phyloP scores from a whole-genome alignment of 192 early-diverging fungal species.

The Umbelopsis isabellina region DNA sequence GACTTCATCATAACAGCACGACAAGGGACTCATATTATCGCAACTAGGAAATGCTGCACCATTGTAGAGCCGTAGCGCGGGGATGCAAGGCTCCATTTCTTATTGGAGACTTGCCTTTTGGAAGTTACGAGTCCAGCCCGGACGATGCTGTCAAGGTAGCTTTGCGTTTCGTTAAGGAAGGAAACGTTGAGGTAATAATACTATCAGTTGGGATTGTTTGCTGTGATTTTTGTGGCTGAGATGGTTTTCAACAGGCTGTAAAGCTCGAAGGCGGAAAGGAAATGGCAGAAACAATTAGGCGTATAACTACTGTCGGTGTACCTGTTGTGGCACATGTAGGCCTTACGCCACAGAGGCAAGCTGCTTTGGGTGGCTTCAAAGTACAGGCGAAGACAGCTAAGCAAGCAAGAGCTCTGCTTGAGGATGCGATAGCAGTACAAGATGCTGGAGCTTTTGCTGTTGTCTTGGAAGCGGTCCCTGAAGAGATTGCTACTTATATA shows the following conservation, averaged over 20 bases:
- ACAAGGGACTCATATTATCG: neutral
- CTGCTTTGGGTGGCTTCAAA: slow-evolving; percentile 86
- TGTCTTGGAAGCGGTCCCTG: slow-evolving; percentile 92
- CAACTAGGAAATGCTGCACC: slow-evolving; percentile 91
- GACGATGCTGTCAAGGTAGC: slow-evolving; percentile 77
- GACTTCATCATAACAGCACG: neutral
- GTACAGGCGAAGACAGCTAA: slow-evolving; percentile 89
- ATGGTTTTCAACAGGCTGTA: slow-evolving; percentile 59
- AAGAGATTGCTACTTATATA: slow-evolving; percentile 84
- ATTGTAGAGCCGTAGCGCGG: slow-evolving; percentile 85
- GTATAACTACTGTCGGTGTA: slow-evolving; percentile 85
- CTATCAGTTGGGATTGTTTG: neutral
- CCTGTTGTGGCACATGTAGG: slow-evolving; percentile 96
- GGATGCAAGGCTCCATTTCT: slow-evolving; percentile 80
- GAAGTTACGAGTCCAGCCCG: slow-evolving; percentile 83
- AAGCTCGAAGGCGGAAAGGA: slow-evolving; percentile 96
- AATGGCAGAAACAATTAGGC: slow-evolving; percentile 74
- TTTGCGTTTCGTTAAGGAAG: slow-evolving; percentile 88
- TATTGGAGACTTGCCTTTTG: slow-evolving; percentile 91
- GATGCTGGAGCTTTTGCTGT: slow-evolving; percentile 89
- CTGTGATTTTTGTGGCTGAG: neutral
- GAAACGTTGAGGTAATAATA: slow-evolving; percentile 68
- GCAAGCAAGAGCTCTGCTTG: slow-evolving; percentile 74
- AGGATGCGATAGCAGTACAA: slow-evolving; percentile 90
- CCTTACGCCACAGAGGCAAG: slow-evolving; percentile 90